Conservation (phyloP, 345 rosid genomes). For the Kandelia obovata region DNA sequence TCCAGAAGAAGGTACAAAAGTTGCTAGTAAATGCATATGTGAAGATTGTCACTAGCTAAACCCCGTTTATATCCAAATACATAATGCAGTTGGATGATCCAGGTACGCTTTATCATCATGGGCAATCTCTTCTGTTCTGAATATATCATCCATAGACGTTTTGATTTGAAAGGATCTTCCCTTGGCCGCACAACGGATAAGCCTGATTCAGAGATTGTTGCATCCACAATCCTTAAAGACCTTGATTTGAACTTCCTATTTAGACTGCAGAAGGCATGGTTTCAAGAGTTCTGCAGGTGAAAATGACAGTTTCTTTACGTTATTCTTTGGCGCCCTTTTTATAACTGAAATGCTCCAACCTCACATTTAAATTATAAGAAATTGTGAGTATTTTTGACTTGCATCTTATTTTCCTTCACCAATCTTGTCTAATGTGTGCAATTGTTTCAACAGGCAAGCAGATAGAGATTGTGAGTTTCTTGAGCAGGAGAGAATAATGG, state of each 20-base stretch:
- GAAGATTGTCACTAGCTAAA: neutral
- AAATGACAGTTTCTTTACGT: neutral
- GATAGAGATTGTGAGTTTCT: conserved; percentile 91
- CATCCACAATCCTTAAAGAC: conserved; percentile 80
- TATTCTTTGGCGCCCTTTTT: neutral
- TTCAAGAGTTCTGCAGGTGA: conserved; percentile 72
- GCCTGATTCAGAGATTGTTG: conserved; percentile 70
- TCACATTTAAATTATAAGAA: neutral
- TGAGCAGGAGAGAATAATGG: conserved; percentile 96
- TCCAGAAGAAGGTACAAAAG: conserved; percentile 66
- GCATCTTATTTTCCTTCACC: neutral
- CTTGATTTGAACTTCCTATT: conserved; percentile 86
- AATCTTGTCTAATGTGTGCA: neutral
- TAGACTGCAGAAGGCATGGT: conserved; percentile 79
- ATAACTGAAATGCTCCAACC: neutral
- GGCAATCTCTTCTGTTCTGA: conserved; percentile 89
- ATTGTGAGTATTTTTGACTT: too few species aligned
- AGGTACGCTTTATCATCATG: conserved; percentile 93
- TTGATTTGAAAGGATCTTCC: conserved; percentile 92
- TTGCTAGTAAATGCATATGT: too few species aligned
- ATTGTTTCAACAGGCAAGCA: conserved; percentile 56
- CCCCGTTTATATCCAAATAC: neutral
- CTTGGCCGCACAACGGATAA: conserved; percentile 85
- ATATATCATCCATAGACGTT: conserved; percentile 69
- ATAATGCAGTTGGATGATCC: conserved; percentile 3